Evolutionary conservation across 2,329 filamentous ascomycete genomes (phyloP), one percentile per base, ranked within the genome.

Genomic region (Chalaropsis ovoidea): DNA sequence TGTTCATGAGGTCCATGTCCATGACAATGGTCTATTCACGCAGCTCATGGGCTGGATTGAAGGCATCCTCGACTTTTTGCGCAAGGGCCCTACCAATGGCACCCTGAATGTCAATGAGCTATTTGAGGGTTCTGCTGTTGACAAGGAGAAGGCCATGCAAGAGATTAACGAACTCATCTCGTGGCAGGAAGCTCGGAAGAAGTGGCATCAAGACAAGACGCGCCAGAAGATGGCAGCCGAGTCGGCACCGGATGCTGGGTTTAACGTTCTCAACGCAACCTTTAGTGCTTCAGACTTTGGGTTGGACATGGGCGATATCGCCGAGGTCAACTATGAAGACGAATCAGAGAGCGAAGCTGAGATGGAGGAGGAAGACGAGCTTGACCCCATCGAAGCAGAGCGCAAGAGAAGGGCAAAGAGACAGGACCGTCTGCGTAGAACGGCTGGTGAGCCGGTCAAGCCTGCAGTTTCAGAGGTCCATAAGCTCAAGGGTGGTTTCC

Each of bases 121-220:
- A 24, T 93, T 97, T 73, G 86, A 90, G 69, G 90, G 90, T 31
- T 82, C 83, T 6, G 74, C 80, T 63, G 78, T 99, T 63, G 82
- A 96, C 73, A 87, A 86, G 73, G 79, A 82, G 1, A 83, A 84
- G 69, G 89, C 88, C 0, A 84, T 92, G 8, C 77, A 77, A 2
- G 94, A 99, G 76, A 92, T 97, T 72, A 85, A 97, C 72, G 78
- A 82, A 39, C 80, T 99, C 62, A 94, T 99, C 70, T 81, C 86
- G 61, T 99, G 94, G 94, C 94, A 99, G 75, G 90, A 92, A 73
- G 89, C 90, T 52, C 82, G 94, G 65, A 97, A 99, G 81, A 93
- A 93, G 77, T 99, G 94, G 94, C 94, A 99, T 74, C 86, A 93
- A 68, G 90, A 95, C 76, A 99, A 99, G 81, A 99, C 94, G 8